phyloP scores from a whole-genome alignment of 2,329 filamentous ascomycete species.

The Hypoxylon sp. region DNA sequence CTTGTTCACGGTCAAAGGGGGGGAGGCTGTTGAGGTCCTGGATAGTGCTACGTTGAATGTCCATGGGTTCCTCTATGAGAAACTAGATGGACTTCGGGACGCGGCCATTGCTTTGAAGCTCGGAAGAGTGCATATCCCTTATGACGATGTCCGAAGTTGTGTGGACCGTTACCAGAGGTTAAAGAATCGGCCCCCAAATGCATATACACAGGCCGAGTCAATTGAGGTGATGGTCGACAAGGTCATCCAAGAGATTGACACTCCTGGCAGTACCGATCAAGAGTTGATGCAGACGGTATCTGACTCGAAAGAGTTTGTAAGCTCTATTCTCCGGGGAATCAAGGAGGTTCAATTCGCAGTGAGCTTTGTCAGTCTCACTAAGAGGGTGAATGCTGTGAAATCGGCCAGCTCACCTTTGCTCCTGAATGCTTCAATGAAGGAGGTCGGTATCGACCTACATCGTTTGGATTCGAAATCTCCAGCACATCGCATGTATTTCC shows the following conservation, averaged over 20 bases:
- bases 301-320: constrained; percentile 91
- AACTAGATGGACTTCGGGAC: constrained; percentile 88
- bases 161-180: constrained; percentile 65
- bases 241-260: constrained; percentile 79
- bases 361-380: constrained; percentile 88
- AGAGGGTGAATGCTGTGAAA: constrained; percentile 77
- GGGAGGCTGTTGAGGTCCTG: constrained; percentile 86
- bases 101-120: constrained; percentile 91
- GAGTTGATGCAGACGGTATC: constrained; percentile 84
- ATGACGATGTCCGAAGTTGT: constrained; percentile 82
- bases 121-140: constrained; percentile 88
- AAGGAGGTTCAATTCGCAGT: constrained; percentile 97
- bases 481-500: constrained; percentile 98
- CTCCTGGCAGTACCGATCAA: constrained; percentile 73
- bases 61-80: constrained; percentile 88
- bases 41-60: constrained; percentile 91
- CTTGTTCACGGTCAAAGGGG: constrained; percentile 86
- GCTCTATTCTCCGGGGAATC: constrained; percentile 89
- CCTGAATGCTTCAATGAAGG: constrained; percentile 93
- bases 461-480: constrained; percentile 92
- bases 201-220: constrained; percentile 56
- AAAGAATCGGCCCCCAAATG: constrained; percentile 52
- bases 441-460: constrained; percentile 92
- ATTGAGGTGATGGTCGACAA: constrained; percentile 75
- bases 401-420: constrained; percentile 77